phyloP scores from a whole-genome alignment of 129 eudicot genomes.

The Oenanthe sinensis region DNA sequence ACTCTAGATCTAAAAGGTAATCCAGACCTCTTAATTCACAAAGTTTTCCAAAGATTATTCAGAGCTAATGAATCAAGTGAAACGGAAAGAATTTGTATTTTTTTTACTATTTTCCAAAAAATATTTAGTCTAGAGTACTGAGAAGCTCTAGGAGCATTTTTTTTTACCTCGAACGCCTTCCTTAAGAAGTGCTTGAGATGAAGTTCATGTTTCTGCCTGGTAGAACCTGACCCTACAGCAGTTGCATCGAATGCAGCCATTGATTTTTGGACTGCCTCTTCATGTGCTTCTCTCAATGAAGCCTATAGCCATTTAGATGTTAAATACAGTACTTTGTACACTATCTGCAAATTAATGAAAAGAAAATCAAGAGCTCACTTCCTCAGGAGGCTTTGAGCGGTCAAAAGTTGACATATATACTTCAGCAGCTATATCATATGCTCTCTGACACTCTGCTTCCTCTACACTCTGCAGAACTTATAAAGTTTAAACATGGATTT shows the following conservation, averaged over 20 bases:
- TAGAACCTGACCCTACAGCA: conserved; percentile 83
- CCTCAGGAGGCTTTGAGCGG: conserved; percentile 85
- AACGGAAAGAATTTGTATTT: not conserved
- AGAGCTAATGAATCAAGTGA: not conserved
- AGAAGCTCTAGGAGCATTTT: not conserved
- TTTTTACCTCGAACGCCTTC: conserved; percentile 83
- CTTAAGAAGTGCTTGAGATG: conserved; percentile 60
- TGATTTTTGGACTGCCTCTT: conserved; percentile 75
- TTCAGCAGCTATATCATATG: conserved; percentile 80
- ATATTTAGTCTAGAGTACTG: not conserved
- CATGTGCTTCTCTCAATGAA: conserved; percentile 90
- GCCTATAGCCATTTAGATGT: conserved; percentile 36
- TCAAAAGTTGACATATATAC: conserved; percentile 76
- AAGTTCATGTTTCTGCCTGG: conserved; percentile 74
- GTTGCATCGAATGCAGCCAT: conserved; percentile 52
- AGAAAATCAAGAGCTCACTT: conserved; percentile 45
- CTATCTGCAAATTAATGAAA: not conserved
- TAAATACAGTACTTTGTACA: conserved; percentile 4
- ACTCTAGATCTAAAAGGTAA: not conserved
- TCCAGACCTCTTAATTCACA: not conserved
- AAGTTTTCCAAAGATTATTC: not conserved
- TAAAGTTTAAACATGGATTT: not conserved
- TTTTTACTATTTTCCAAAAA: not conserved
- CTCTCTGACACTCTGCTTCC: conserved; percentile 97
- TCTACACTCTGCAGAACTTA: conserved; percentile 68